Evolutionary conservation across 768 basidiomycete genomes (phyloP).

Genomic region (Clathrus columnatus): DNA sequence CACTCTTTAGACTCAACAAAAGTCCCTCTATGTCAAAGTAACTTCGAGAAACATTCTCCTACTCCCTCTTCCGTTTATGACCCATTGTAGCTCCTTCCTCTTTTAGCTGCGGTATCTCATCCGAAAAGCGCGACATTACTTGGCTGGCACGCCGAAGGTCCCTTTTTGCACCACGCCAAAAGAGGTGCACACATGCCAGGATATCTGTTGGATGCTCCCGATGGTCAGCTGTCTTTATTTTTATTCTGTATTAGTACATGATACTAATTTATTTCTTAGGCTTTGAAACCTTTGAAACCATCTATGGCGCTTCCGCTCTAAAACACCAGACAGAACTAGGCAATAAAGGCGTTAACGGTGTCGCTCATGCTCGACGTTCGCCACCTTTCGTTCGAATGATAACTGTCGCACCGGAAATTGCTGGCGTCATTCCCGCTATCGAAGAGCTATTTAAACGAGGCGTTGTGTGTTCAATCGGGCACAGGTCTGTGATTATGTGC

Average conservation of each 20-base stretch:
- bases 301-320: slow-evolving; percentile 48
- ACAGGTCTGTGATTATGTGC: slow-evolving; percentile 45
- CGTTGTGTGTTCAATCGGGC: slow-evolving; percentile 78
- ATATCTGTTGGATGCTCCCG: slow-evolving; percentile 51
- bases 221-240: slow-evolving; percentile 21
- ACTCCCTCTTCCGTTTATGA: neutral
- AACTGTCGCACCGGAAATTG: slow-evolving; percentile 80
- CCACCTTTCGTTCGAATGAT: slow-evolving; percentile 61
- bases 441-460: slow-evolving; percentile 51
- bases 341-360: slow-evolving; percentile 14
- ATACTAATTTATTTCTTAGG: slow-evolving; percentile 17
- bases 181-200: slow-evolving; percentile 74
- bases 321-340: neutral
- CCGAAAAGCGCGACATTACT: slow-evolving; percentile 61
- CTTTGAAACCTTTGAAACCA: slow-evolving; percentile 57
- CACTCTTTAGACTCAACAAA: slow-evolving; percentile 60
- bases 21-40: slow-evolving; percentile 55
- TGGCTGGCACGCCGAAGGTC: slow-evolving; percentile 90
- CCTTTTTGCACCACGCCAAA: slow-evolving; percentile 76
- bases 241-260: neutral
- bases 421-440: slow-evolving; percentile 70
- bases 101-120: slow-evolving; percentile 61
- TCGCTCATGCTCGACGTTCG: slow-evolving; percentile 6
- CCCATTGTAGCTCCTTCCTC: slow-evolving; percentile 34
- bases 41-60: neutral